A percentile compares a stretch with the other conserved stretches of the same genome.
These are phyloP conservation scores for Blastomyces silverae DNA, from an alignment of 2,329 filamentous ascomycete species.

Conservation along the genomic window DNA sequence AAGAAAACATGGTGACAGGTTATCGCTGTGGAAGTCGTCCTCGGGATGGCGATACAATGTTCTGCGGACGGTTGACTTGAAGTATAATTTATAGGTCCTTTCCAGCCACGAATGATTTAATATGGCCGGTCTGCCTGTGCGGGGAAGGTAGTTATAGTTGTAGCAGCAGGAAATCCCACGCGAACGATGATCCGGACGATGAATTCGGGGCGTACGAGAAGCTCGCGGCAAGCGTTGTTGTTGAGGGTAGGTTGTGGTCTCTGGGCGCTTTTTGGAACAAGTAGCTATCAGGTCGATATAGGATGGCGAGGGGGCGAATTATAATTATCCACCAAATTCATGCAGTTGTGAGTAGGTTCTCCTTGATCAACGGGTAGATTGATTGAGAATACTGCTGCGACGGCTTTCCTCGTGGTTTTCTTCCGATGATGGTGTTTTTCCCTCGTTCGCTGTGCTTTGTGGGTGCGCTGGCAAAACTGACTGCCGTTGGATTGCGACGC, in stretches of 20 bases:
- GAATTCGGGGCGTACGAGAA: not conserved
- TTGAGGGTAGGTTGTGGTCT: not conserved
- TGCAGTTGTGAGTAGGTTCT: not conserved
- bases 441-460: conserved; percentile 1
- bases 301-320: not conserved
- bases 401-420: conserved; percentile 5
- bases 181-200: not conserved
- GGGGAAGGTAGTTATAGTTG: not conserved
- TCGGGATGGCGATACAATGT: conserved; percentile 9
- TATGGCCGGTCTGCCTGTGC: not conserved
- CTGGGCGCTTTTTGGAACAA: not conserved
- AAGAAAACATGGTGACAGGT: conserved; percentile 20
- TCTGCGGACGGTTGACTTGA: conserved; percentile 9
- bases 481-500: not conserved
- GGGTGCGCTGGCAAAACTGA: conserved; percentile 12
- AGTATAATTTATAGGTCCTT: not conserved
- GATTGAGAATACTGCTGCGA: not conserved
- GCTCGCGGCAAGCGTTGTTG: not conserved
- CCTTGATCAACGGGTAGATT: not conserved
- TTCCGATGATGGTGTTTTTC: not conserved
- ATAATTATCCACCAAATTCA: not conserved
- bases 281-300: not conserved
- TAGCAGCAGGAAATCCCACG: not conserved
- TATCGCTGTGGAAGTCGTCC: conserved; percentile 3
- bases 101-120: not conserved